Conservation (phyloP, 208 protist species). For the Blechomonas ayalai region DNA sequence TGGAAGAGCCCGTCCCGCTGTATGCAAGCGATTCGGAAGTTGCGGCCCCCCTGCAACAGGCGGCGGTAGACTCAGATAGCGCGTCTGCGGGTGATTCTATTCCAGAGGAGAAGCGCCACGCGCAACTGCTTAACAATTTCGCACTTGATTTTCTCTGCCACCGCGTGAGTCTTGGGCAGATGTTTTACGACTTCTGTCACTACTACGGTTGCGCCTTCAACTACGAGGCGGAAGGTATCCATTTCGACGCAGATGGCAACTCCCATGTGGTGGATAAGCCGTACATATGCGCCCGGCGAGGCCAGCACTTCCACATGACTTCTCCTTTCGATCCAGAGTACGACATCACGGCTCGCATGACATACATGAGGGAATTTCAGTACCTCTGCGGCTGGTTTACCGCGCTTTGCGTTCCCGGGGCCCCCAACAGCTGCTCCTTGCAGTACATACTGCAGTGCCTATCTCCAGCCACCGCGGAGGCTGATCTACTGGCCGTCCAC, state of each 20-base stretch:
- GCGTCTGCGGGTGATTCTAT: not conserved
- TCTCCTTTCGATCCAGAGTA: constrained; percentile 81
- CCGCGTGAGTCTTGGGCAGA: constrained; percentile 28
- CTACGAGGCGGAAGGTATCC: constrained; percentile 68
- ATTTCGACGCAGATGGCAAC: constrained; percentile 42
- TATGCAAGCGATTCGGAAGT: too few relatives aligned
- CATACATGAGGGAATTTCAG: constrained; percentile 70
- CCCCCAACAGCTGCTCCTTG: constrained; percentile 26
- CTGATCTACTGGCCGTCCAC: constrained; percentile 47
- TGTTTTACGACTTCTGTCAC: constrained; percentile 78
- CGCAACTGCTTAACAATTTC: not conserved
- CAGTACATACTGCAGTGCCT: constrained; percentile 66
- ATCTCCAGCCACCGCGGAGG: constrained; percentile 34
- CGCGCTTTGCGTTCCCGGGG: constrained; percentile 21
- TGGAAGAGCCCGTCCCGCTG: too few relatives aligned
- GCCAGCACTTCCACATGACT: constrained; percentile 78
- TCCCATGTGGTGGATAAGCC: constrained; percentile 72
- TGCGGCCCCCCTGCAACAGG: too few relatives aligned
- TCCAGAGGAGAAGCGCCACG: not conserved
- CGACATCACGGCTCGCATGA: constrained; percentile 79
- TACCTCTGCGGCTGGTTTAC: constrained; percentile 70
- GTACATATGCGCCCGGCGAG: constrained; percentile 44
- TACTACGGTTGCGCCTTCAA: constrained; percentile 82
- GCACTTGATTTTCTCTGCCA: constrained; percentile 27
- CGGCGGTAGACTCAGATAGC: constrained; percentile 1